Conservation (phyloP, 805 yeast genomes). For the Martiniozyma abietophila region DNA sequence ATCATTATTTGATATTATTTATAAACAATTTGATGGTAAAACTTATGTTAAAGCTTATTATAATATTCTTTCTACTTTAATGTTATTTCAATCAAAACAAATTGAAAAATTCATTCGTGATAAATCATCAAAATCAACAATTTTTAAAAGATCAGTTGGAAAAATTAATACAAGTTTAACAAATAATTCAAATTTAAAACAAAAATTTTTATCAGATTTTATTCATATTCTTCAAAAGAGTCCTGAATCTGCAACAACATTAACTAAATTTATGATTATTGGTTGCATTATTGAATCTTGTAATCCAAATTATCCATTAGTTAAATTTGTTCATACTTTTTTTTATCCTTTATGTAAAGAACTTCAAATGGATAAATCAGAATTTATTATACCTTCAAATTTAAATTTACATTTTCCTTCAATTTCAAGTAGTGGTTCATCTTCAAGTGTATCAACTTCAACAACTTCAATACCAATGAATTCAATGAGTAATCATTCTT, state of each 20-base stretch:
- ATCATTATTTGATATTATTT: conserved; percentile 28
- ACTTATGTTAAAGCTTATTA: conserved; percentile 22
- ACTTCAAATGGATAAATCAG: conserved; percentile 23
- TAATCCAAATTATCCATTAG: conserved; percentile 22
- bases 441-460: neutral
- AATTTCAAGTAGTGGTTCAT: conserved; percentile 13
- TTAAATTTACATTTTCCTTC: neutral
- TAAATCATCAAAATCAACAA: conserved; percentile 15
- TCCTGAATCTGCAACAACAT: conserved; percentile 23
- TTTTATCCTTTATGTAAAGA: conserved; percentile 20
- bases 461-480: neutral
- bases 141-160: conserved; percentile 17
- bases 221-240: conserved; percentile 14
- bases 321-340: conserved; percentile 20
- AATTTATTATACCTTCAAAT: conserved; percentile 7
- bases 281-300: conserved; percentile 24
- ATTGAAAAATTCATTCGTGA: conserved; percentile 21
- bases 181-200: conserved; percentile 15
- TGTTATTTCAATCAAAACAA: conserved; percentile 26
- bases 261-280: conserved; percentile 25
- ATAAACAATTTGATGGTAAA: conserved; percentile 23
- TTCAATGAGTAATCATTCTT: too few relatives aligned
- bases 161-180: conserved; percentile 12
- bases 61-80: conserved; percentile 26
- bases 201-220: conserved; percentile 21